Evolutionary conservation across 2,329 filamentous ascomycete genomes (phyloP), one percentile per base, ranked within the genome.

Genomic region (Cyphellophora europaea): DNA sequence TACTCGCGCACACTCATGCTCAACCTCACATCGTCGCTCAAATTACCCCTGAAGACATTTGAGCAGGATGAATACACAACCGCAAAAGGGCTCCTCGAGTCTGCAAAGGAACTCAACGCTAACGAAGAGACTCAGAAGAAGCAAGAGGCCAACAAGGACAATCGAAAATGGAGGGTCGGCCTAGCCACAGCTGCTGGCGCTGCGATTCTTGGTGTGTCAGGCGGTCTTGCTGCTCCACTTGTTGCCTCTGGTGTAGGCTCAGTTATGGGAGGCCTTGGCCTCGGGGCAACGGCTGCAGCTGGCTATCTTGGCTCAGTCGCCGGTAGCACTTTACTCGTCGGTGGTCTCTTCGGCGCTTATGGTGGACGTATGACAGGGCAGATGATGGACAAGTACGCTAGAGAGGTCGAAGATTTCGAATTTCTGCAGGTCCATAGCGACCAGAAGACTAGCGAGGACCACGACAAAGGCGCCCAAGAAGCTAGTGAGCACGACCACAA

Each of bases 261-360:
- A 1, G 69, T 89, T 0, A 81, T 88, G 63, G 79, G 81, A 15
- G 85, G 85, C 0, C 59, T 84, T 8, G 85, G 85, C 2, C 67
- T 95, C 1, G 79, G 80, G 12, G 71, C 78, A 1, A 79, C 78
- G 2, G 77, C 79, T 14, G 81, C 85, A 8, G 85, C 87, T 13
- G 77, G 77, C 1, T 76, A 94, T 35, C 65, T 96, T 1, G 89
- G 88, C 8, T 72, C 78, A 12, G 69, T 95, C 51, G 82, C 86
- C 2, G 79, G 88, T 23, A 91, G 82, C 42, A 75, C 79, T 4
- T 72, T 91, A 11, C 66, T 87, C 27, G 80, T 94, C 18, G 89
- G 88, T 11, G 77, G 82, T 23, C 64, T 96, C 25, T 95, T 96
- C 52, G 91, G 91, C 6, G 84, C 91, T n/a, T 94, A 93, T 53